phyloP scores from a whole-genome alignment of 768 basidiomycete species.

The Serendipita sp. region DNA sequence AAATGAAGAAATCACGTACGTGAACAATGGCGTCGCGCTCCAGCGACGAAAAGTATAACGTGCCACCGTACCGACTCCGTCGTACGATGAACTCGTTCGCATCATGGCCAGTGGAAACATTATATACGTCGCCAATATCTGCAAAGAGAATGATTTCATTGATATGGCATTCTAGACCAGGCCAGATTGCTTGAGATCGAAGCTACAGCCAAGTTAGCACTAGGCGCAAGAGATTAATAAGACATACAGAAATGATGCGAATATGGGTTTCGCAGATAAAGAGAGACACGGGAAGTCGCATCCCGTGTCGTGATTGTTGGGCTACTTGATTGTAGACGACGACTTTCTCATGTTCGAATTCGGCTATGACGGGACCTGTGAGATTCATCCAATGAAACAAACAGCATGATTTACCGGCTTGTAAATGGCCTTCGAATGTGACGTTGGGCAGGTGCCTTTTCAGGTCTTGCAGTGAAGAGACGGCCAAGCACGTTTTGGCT shows the following conservation, averaged over 20 bases:
- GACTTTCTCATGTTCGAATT: conserved; percentile 42
- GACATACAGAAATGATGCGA: conserved; percentile 55
- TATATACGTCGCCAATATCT: conserved; percentile 79
- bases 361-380: conserved; percentile 24
- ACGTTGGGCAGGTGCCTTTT: conserved; percentile 37
- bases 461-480: conserved; percentile 48
- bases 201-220: conserved; percentile 40
- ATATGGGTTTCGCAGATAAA: conserved; percentile 55
- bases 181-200: conserved; percentile 39
- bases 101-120: conserved; percentile 50
- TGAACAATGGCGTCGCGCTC: conserved; percentile 59
- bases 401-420: conserved; percentile 36
- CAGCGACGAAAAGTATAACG: conserved; percentile 60
- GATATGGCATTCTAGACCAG: conserved; percentile 52
- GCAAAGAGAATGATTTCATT: conserved; percentile 66
- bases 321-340: conserved; percentile 45
- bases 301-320: conserved; percentile 47
- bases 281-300: conserved; percentile 56
- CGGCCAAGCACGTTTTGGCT: conserved; percentile 37
- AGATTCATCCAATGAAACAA: not conserved
- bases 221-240: not conserved
- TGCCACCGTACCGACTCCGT: conserved; percentile 50
- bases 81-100: conserved; percentile 70
- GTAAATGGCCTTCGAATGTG: conserved; percentile 30
- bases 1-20: conserved; percentile 23